phyloP scores from a whole-genome alignment of 306 rosid genomes.

The Cicer bijugum region DNA sequence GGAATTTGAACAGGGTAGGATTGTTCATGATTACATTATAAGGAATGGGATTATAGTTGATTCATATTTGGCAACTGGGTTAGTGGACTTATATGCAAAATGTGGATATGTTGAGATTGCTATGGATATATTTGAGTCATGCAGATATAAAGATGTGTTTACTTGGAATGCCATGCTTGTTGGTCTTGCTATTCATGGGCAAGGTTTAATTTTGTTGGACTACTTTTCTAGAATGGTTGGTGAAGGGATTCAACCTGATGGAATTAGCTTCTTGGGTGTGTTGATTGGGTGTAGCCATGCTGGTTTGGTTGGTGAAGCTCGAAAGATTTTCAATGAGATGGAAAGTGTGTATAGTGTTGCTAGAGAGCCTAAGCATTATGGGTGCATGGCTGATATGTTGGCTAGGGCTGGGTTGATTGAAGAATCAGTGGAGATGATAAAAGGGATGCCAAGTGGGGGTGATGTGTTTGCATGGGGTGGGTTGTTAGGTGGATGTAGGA shows the following conservation, averaged over 20 bases:
- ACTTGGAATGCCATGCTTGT: slow-evolving; percentile 86
- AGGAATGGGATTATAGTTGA: slow-evolving; percentile 51
- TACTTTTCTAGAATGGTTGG: slow-evolving; percentile 61
- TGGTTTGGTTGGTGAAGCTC: slow-evolving; percentile 66
- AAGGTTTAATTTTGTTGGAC: slow-evolving; percentile 47
- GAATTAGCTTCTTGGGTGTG: slow-evolving; percentile 68
- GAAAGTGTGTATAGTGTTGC: slow-evolving; percentile 55
- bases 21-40: slow-evolving; percentile 53
- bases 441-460: slow-evolving; percentile 67
- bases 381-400: slow-evolving; percentile 83
- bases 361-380: slow-evolving; percentile 72
- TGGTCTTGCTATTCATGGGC: slow-evolving; percentile 79
- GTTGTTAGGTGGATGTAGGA: slow-evolving; percentile 77
- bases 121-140: slow-evolving; percentile 55
- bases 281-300: slow-evolving; percentile 79
- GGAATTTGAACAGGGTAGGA: slow-evolving; percentile 65
- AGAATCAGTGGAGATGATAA: slow-evolving; percentile 65
- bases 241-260: slow-evolving; percentile 63
- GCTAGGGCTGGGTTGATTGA: slow-evolving; percentile 70
- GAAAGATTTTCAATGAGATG: slow-evolving; percentile 65
- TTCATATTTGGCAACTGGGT: slow-evolving; percentile 64
- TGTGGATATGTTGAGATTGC: slow-evolving; percentile 77
- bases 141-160: slow-evolving; percentile 54
- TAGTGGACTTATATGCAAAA: slow-evolving; percentile 78
- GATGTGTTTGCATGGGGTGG: slow-evolving; percentile 86